Evolutionary conservation across 805 yeast species (phyloP), one percentile per base, ranked within the genome.

Genomic region (Zygosaccharomyces rouxii): DNA sequence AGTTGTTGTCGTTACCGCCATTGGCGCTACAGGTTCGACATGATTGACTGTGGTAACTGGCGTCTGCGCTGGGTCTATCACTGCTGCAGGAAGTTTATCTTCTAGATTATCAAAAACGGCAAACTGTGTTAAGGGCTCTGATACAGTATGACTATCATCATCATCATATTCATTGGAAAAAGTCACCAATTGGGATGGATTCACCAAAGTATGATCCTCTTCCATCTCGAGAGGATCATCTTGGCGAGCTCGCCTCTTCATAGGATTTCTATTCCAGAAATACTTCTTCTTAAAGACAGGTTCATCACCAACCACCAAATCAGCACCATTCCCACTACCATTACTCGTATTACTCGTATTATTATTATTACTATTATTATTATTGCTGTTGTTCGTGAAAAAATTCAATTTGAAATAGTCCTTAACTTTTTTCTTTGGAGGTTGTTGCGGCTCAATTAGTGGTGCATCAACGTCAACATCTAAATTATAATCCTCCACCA

Each of bases 351-450:
- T 38, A 42, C 31, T 40, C 30, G 16, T 49, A 18, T 46, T 41
- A 30, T 41, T 29, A 31, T 10, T 18, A 39, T 31, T 19, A 28
- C 21, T 38, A 38, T 25, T 48, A 31, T n/a, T 51, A 19, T 44
- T 47, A 35, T 43, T 47, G 42, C 31, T 43, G 31, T 33, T 51
- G 38, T 41, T 48, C 19, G 54, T 54, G 29, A 63, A 62, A 28
- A 62, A 46, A 49, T 58, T 63, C 18, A 63, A 46, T 48, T 62
- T 63, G 38, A 62, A 62, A 43, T 61, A 62, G 46, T 61, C 62
- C 46, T 50, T 56, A 7, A 61, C 57, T 47, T 54, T 57, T 47
- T 59, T 56, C 47, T 53, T 51, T 44, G 45, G 50, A 11, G 47
- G 42, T 33, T 38, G 41, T 26, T 43, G 50, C 21, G 46, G 45